These are phyloP conservation scores for Carex kokanica DNA, from an alignment of 176 grass and related monocot species.

Conservation along the genomic window DNA sequence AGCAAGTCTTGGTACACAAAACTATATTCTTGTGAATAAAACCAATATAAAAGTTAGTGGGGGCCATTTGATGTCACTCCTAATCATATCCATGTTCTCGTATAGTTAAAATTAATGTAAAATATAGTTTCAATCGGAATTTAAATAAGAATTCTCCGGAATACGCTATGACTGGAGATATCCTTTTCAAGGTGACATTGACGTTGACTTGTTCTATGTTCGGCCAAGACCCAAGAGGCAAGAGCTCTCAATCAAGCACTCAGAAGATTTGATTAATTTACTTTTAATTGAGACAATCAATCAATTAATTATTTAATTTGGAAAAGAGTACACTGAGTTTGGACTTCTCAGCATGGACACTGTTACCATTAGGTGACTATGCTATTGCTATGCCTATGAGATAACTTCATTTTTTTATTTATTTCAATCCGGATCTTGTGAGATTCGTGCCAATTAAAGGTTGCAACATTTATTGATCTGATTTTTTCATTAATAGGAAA, in stretches of 20 bases:
- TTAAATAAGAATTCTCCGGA: not conserved
- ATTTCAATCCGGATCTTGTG: no score
- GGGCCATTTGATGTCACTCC: not conserved
- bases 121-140: not conserved
- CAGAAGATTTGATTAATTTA: not conserved
- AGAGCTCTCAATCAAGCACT: not conserved
- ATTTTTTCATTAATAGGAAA: no score
- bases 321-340: not conserved
- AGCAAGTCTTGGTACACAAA: no score
- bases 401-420: no score
- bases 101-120: not conserved
- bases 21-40: no score
- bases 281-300: not conserved
- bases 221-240: no score
- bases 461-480: no score
- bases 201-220: slow-evolving; percentile 1
- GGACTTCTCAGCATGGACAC: not conserved
- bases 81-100: not conserved
- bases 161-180: not conserved
- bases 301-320: not conserved
- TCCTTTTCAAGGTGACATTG: not conserved
- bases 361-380: not conserved
- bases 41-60: no score
- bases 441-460: no score
- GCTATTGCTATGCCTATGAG: no score